phyloP scores from a whole-genome alignment of 2,329 filamentous ascomycete species.

The Xylariaceae sp. region DNA sequence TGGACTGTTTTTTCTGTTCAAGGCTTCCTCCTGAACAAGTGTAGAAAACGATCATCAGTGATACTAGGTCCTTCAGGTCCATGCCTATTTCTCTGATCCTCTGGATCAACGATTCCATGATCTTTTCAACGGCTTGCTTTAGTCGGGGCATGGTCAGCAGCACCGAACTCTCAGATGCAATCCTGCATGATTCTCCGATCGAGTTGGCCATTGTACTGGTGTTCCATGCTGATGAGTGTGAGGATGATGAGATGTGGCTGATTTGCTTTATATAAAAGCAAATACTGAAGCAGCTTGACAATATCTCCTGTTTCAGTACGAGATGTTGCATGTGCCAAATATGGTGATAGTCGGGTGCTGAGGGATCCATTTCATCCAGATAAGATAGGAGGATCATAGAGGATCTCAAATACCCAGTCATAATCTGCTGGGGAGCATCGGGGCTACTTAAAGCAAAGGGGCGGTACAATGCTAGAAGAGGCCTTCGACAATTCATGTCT shows the following conservation, averaged over 20 bases:
- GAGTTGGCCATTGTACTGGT: constrained; percentile 14
- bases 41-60: constrained; percentile 43
- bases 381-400: constrained; percentile 53
- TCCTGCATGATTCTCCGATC: constrained; percentile 19
- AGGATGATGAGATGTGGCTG: constrained; percentile 7
- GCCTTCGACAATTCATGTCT: constrained; percentile 51
- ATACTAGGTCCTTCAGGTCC: constrained; percentile 46
- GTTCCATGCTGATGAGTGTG: constrained; percentile 10
- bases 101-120: constrained; percentile 40
- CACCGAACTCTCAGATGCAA: constrained; percentile 24
- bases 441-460: constrained; percentile 50
- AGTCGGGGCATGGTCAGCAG: constrained; percentile 23
- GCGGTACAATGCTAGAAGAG: constrained; percentile 49
- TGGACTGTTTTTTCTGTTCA: constrained; percentile 38
- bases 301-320: constrained; percentile 48
- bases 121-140: constrained; percentile 36
- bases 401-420: constrained; percentile 48
- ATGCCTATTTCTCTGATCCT: constrained; percentile 41
- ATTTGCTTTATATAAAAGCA: constrained; percentile 49
- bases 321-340: constrained; percentile 50
- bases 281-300: constrained; percentile 51
- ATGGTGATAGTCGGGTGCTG: constrained; percentile 40
- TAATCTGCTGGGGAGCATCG: constrained; percentile 47
- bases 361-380: constrained; percentile 49
- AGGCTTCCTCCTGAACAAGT: constrained; percentile 36